phyloP scores from a whole-genome alignment of 129 eudicot species.

The Chrysanthemum makinoi region DNA sequence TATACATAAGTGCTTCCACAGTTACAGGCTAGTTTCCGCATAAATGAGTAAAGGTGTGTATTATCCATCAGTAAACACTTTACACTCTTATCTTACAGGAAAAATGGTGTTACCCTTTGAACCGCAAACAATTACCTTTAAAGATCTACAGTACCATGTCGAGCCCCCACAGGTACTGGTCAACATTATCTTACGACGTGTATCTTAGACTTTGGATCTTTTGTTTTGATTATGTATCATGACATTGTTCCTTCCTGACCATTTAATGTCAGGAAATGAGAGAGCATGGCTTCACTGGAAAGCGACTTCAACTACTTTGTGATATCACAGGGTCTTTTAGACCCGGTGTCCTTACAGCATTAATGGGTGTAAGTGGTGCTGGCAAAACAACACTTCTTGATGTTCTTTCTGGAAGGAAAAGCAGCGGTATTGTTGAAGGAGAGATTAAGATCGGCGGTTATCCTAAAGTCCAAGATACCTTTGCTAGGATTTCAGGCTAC shows the following conservation, averaged over 20 bases:
- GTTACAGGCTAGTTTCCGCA: neutral
- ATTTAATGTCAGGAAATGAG: conserved; percentile 56
- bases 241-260: neutral
- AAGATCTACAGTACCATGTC: conserved; percentile 70
- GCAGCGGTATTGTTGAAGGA: conserved; percentile 62
- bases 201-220: no score
- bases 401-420: conserved; percentile 86
- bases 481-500: conserved; percentile 75
- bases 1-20: no score
- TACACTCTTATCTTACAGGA: conserved; percentile 40
- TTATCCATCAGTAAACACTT: neutral
- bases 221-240: no score
- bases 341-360: conserved; percentile 85
- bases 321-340: conserved; percentile 69
- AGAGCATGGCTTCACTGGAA: conserved; percentile 56
- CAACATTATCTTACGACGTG: no score
- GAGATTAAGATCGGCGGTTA: conserved; percentile 63
- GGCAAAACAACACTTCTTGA: conserved; percentile 94
- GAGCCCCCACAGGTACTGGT: conserved; percentile 60
- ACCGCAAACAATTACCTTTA: conserved; percentile 58
- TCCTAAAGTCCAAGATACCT: conserved; percentile 75
- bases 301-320: conserved; percentile 59
- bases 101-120: conserved; percentile 68
- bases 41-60: neutral
- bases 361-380: conserved; percentile 92